A percentile compares a stretch with the other conserved stretches of the same genome.
Conservation (phyloP, 2,329 filamentous ascomycete genomes). For the Hypoxylon sp. region DNA sequence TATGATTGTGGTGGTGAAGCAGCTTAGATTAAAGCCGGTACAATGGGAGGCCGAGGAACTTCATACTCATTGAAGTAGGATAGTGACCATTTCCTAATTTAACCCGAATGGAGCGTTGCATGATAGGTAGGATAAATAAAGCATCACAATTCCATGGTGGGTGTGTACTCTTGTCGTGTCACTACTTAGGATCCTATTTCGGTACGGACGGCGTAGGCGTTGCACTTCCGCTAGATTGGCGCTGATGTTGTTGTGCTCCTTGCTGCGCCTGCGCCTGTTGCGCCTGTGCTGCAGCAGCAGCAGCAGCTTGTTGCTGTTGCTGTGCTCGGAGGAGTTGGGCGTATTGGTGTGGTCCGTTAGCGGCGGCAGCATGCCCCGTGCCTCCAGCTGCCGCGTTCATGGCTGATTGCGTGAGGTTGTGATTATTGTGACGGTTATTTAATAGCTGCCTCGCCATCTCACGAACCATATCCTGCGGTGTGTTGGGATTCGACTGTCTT, state of each 20-base stretch:
- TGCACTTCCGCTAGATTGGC: slow-evolving; percentile 52
- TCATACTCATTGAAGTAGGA: neutral
- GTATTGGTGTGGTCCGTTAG: slow-evolving; percentile 71
- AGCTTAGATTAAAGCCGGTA: neutral
- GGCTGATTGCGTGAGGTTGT: slow-evolving; percentile 61
- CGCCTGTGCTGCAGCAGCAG: slow-evolving; percentile 49
- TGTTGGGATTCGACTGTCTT: slow-evolving; percentile 65
- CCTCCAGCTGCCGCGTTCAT: slow-evolving; percentile 70
- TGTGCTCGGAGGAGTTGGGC: slow-evolving; percentile 71
- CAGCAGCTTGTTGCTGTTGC: slow-evolving; percentile 64
- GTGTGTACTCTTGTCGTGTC: neutral
- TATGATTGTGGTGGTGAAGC: neutral
- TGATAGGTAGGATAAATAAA: neutral
- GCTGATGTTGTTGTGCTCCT: slow-evolving; percentile 51
- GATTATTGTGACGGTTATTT: slow-evolving; percentile 60
- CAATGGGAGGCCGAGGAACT: neutral
- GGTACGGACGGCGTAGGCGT: slow-evolving; percentile 50
- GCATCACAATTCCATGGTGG: neutral
- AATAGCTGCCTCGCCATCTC: slow-evolving; percentile 68
- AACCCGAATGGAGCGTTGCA: neutral
- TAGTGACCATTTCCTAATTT: neutral
- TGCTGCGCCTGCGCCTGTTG: slow-evolving; percentile 48
- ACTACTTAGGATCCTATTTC: slow-evolving; percentile 37
- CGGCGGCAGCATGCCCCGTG: slow-evolving; percentile 63
- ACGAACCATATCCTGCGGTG: slow-evolving; percentile 65